Percentiles rank a stretch among this genome's conserved stretches.
phyloP scores from a whole-genome alignment of 1,139 yeast genomes.

The Protomyces pachydermus region DNA sequence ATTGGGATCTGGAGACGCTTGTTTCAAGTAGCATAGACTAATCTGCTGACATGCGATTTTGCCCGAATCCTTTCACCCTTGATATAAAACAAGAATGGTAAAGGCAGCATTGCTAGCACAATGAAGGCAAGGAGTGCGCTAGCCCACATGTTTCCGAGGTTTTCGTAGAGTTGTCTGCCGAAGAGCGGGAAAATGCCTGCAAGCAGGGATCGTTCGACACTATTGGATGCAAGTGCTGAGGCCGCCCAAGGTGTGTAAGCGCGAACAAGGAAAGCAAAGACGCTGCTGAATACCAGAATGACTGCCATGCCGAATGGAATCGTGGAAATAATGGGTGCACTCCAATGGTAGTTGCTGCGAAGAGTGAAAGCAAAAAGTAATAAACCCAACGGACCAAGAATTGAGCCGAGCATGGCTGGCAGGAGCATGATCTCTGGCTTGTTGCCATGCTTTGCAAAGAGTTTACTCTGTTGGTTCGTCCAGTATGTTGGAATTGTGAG shows the following conservation, averaged over 20 bases:
- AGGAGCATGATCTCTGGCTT: slow-evolving; percentile 54
- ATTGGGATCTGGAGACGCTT: neutral
- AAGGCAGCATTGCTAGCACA: slow-evolving; percentile 37
- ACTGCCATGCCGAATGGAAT: slow-evolving; percentile 80
- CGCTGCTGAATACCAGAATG: slow-evolving; percentile 52
- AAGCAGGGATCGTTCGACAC: slow-evolving; percentile 48
- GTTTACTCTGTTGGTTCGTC: slow-evolving; percentile 3
- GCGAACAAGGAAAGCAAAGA: slow-evolving; percentile 65
- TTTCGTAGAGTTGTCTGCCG: slow-evolving; percentile 49
- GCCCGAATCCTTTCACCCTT: too few species aligned
- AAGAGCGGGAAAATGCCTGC: slow-evolving; percentile 36
- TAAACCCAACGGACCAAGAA: slow-evolving; percentile 54
- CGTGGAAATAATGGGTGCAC: slow-evolving; percentile 74
- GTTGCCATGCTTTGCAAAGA: slow-evolving; percentile 12
- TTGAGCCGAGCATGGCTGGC: slow-evolving; percentile 45
- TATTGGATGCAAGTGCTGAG: slow-evolving; percentile 81
- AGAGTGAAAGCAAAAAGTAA: slow-evolving; percentile 54
- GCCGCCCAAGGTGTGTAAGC: slow-evolving; percentile 65
- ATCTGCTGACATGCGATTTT: too few species aligned
- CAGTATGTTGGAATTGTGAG: slow-evolving; percentile 31
- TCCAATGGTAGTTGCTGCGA: slow-evolving; percentile 31
- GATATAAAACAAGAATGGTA: slow-evolving; percentile 6
- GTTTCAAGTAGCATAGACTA: neutral
- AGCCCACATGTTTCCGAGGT: slow-evolving; percentile 75
- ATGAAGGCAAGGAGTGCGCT: slow-evolving; percentile 65